These are phyloP conservation scores for Arthrobotrys entomopaga DNA, from an alignment of 2,329 filamentous ascomycete genomes.

Conservation along the genomic window DNA sequence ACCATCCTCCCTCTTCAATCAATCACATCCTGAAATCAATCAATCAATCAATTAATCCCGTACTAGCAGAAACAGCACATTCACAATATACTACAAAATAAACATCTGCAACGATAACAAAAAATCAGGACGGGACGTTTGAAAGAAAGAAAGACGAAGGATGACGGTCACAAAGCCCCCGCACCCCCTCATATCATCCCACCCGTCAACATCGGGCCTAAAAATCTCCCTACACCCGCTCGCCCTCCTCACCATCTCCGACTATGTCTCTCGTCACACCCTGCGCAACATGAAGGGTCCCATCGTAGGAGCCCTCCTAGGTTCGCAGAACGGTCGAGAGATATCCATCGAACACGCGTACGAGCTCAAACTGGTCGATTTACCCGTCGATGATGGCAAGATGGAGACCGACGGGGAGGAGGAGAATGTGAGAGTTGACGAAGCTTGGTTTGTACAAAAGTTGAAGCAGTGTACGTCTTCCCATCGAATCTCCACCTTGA, in stretches of 20 bases:
- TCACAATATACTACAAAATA: too few relatives aligned
- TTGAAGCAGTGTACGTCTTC: conserved; percentile 79
- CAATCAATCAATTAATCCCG: too few relatives aligned
- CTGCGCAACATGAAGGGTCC: conserved; percentile 79
- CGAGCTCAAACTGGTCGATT: conserved; percentile 73
- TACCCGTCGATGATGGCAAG: conserved; percentile 54
- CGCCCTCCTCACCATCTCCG: conserved; percentile 93
- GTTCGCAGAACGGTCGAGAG: conserved; percentile 88
- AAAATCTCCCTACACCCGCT: conserved; percentile 89
- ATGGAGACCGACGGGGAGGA: conserved; percentile 65
- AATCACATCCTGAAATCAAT: too few relatives aligned
- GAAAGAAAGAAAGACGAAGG: too few relatives aligned
- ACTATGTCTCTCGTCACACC: conserved; percentile 92
- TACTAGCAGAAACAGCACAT: too few relatives aligned
- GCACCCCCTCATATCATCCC: conserved; percentile 61
- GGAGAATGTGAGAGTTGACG: conserved; percentile 72
- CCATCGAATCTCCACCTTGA: neutral
- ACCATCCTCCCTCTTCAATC: neutral
- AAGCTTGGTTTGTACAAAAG: conserved; percentile 78
- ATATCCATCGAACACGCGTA: conserved; percentile 94
- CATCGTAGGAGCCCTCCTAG: conserved; percentile 85
- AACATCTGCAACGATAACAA: too few relatives aligned
- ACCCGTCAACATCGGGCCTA: conserved; percentile 74
- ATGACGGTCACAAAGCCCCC: conserved; percentile 97
- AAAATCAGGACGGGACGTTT: too few relatives aligned